Base-by-base conservation (phyloP, 352 stramenopile species). In the Aphanomyces cochlioides region DNA sequence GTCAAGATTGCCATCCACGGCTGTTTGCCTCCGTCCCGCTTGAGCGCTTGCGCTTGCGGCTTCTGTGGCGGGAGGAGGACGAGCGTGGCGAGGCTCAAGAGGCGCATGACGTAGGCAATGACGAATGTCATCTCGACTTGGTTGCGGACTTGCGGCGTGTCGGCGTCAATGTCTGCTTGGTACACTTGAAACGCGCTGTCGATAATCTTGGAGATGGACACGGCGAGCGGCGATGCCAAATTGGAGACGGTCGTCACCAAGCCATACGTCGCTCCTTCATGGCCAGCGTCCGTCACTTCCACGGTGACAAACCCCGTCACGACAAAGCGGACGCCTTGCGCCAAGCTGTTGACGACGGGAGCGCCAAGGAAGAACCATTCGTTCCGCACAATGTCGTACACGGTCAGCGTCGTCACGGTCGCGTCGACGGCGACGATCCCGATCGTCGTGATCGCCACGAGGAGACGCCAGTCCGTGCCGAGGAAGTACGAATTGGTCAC, bases 121-220 rank as follows among this genome's bases (percentile, higher is more conserved):
- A 75, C 41, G 47, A 74, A 78, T 12, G 77, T 73, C 50, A 79
- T 79, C 13, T 74, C 77, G 39, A 79, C 68, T 38, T 79, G 74
- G 47, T 50, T 73, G 28, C 68, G 74, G 28, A 79, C 72, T 17
- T 76, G 67, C 12, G 66, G 67, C 13, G 77, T 73, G 70, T 82
- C 77, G 38, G 65, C 48, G 50, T 47, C 64, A 36, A 82, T 72
- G 48, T 72, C 54, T 7, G 78, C 67, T 43, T 72, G 64, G 50
- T 80, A 89, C 2, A 81, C 76, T 47, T 89, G 80, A n/a, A 92
- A 89, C 59, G 77, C 79, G 13, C 78, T 74, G 48, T 82, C 82
- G 34, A 92, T 78, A 17, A 79, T 83, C 56, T 90, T 82, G 10
- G 84, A 88, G 17, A 90, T 68, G 53, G 81, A 85, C n/a, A 56